Percentiles rank a stretch among this genome's conserved stretches.
Evolutionary conservation across 1,284 basidiomycete genomes (phyloP).

Genomic region (Fomitopsis pinicola): DNA sequence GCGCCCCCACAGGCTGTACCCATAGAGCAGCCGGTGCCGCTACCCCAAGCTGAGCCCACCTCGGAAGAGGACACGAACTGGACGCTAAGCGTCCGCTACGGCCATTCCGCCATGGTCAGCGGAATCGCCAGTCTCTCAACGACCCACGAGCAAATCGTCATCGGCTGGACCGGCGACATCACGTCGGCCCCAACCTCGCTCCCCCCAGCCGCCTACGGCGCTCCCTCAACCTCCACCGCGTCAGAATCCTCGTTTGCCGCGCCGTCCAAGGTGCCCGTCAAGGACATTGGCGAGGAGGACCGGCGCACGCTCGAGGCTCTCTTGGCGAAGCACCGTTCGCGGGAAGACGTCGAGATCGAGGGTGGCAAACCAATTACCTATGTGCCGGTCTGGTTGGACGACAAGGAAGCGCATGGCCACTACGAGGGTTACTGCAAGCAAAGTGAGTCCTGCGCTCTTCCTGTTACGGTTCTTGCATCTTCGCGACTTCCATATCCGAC

Average conservation of each 20-base stretch:
- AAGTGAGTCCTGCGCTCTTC: constrained; percentile 49
- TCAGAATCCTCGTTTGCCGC: constrained; percentile 8
- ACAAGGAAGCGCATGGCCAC: constrained; percentile 87
- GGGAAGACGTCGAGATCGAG: constrained; percentile 46
- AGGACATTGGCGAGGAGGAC: constrained; percentile 55
- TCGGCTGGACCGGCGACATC: constrained; percentile 94
- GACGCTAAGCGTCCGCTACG: constrained; percentile 80
- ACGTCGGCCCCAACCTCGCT: constrained; percentile 30
- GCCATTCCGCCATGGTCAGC: constrained; percentile 93
- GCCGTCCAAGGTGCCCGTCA: constrained; percentile 39
- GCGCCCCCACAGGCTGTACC: constrained; percentile 7
- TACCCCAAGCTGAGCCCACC: constrained; percentile 9
- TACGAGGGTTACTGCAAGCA: constrained; percentile 99
- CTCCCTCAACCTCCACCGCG: constrained; percentile 15
- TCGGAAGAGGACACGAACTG: constrained; percentile 38
- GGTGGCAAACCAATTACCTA: constrained; percentile 51
- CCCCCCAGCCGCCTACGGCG: constrained; percentile 7
- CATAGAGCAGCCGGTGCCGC: constrained; percentile 15
- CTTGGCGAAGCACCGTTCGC: constrained; percentile 51
- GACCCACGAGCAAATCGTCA: constrained; percentile 85
- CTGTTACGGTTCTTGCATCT: background rate
- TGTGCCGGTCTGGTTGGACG: constrained; percentile 90
- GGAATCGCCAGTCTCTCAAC: constrained; percentile 84
- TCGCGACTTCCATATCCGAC: background rate
- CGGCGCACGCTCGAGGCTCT: constrained; percentile 58